A percentile compares a stretch with the other conserved stretches of the same genome.
These are phyloP conservation scores for Colletotrichum sp. DNA, from an alignment of 2,329 filamentous ascomycete genomes.

Conservation along the genomic window DNA sequence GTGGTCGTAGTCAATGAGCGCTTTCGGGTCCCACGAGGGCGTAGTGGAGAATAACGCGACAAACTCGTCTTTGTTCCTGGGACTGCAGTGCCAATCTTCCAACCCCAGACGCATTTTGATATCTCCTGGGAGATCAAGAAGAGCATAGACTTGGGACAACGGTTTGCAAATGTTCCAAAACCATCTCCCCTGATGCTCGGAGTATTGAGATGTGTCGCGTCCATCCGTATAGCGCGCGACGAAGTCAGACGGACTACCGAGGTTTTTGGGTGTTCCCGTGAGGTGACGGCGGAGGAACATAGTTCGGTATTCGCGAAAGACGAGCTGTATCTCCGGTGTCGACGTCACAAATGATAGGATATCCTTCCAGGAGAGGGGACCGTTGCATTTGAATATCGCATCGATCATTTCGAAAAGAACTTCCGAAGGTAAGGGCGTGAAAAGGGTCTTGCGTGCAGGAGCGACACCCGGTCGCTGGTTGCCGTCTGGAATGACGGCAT, in stretches of 20 bases:
- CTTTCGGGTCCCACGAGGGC: neutral
- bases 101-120: accelerated
- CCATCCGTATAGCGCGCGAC: neutral
- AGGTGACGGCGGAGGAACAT: neutral
- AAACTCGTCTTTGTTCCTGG: neutral
- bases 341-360: neutral
- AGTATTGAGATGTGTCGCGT: neutral
- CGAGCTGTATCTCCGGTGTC: neutral
- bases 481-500: neutral
- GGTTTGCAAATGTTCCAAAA: neutral
- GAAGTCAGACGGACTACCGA: neutral
- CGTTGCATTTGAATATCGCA: neutral
- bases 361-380: neutral
- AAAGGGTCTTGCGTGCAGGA: neutral
- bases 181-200: neutral
- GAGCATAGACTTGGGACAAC: neutral
- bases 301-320: neutral
- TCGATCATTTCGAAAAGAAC: neutral
- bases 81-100: neutral
- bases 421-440: neutral
- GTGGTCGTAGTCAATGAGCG: neutral
- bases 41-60: neutral
- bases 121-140: neutral
- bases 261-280: neutral
- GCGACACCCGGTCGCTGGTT: neutral